Evolutionary conservation across 2,329 filamentous ascomycete species (phyloP).

Genomic region (Colletotrichum sp.): DNA sequence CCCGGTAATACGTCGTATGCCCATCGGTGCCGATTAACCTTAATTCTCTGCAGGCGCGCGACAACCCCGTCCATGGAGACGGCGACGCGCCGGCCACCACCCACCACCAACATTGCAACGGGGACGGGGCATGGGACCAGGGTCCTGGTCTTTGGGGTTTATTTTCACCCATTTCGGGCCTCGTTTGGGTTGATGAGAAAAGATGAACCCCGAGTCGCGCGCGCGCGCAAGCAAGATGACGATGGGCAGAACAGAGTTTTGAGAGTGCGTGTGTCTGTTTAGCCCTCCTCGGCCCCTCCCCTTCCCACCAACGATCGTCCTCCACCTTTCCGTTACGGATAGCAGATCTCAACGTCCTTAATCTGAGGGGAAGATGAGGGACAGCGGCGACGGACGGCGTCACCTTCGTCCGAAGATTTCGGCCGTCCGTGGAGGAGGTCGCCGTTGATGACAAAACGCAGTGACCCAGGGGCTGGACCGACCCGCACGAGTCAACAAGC

Average conservation of each 20-base stretch:
- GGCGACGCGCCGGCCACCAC: conserved; percentile 1
- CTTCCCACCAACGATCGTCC: not conserved
- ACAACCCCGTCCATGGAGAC: not conserved
- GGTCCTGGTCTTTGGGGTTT: not conserved
- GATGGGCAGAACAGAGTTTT: not conserved
- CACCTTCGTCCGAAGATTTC: not conserved
- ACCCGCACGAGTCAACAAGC: not conserved
- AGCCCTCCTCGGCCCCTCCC: not conserved
- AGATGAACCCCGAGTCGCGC: conserved; percentile 10
- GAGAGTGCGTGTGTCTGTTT: not conserved
- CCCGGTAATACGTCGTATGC: not conserved
- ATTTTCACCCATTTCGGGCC: not conserved
- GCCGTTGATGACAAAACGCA: not conserved
- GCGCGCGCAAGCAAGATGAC: not conserved
- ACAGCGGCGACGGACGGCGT: not conserved
- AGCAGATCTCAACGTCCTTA: not conserved
- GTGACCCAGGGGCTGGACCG: not conserved
- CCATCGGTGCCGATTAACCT: conserved; percentile 2
- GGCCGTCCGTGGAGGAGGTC: not conserved
- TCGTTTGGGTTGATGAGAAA: not conserved
- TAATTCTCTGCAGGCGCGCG: not conserved
- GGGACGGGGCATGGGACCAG: not conserved
- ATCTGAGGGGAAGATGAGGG: not conserved
- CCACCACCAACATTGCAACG: not conserved
- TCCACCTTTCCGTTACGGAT: not conserved